Base-by-base conservation (phyloP, 1,284 basidiomycete species). In the Marasmius oreades region DNA sequence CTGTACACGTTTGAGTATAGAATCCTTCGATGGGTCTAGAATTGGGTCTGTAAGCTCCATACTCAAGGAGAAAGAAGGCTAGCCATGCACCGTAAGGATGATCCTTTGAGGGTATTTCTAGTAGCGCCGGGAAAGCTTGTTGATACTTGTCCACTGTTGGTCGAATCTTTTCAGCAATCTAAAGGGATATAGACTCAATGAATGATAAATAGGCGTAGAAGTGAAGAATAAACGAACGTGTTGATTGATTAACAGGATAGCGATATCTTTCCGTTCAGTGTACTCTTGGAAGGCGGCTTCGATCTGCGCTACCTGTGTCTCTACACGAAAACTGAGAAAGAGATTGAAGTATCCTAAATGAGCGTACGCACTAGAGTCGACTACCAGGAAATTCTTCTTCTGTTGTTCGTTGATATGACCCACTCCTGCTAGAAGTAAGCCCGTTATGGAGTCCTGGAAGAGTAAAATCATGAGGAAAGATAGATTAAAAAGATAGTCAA, bases 101-200 rank as follows among this genome's bases (percentile, higher is more conserved):
- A 67, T 93, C 94, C 71, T 96, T 96, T 53, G 91, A 93, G 18
- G 97, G 97, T 62, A 99, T 99, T 75, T 99, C 97, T 22, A 99
- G 84, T 34, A 99, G 73, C 0, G 97, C 94, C 22, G 97, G 97
- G 77, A 99, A 99, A 0, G 96, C 88, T 69, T 95, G 91, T 61
- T 92, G 88, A 70, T 99, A 99, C 64, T 88, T 88, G 74, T 99
- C 97, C 16, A 99, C 93, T 1, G 92, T 86, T 0, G 95, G 93
- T 51, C 97, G 80, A 65, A 99, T 99, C 79, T 92, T 93, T 77
- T 99, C 97, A 50, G 95, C 95, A 64, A 98, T 79, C 95, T 97
- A 64, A 50, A 61, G 55, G 53, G 22, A 53, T 23, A 12, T 52
- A 16, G 55, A 20, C 55, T 60, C 48, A 62, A 52, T 48, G 53